Evolutionary conservation across 192 early-diverging fungal species (phyloP).

Genomic region (Ambispora gerdemannii): DNA sequence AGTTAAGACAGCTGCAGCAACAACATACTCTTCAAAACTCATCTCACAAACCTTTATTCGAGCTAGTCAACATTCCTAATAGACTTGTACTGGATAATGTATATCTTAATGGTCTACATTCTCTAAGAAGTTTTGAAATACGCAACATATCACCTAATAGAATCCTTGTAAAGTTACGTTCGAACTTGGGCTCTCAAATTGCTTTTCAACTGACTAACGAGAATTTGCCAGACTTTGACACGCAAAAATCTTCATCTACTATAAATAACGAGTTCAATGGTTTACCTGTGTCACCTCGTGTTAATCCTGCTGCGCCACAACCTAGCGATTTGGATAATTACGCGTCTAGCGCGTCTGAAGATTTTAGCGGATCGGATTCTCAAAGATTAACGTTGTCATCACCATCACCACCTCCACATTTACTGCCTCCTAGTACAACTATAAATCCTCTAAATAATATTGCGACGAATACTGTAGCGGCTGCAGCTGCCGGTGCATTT

Average conservation of each 20-base stretch:
- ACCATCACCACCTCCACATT: not conserved
- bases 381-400: not conserved
- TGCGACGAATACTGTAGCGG: slow-evolving; percentile 66
- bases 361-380: not conserved
- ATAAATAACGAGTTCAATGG: not conserved
- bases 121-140: slow-evolving; percentile 67
- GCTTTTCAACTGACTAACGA: slow-evolving; percentile 86
- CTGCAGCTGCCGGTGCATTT: slow-evolving; percentile 49
- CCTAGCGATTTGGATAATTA: not conserved
- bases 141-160: slow-evolving; percentile 58
- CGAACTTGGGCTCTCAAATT: slow-evolving; percentile 74
- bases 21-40: slow-evolving; percentile 13
- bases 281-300: not conserved
- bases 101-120: slow-evolving; percentile 80
- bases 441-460: slow-evolving; percentile 32
- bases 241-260: slow-evolving; percentile 37
- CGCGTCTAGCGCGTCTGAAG: too few species aligned
- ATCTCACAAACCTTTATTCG: slow-evolving; percentile 42
- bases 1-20: not conserved
- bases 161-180: slow-evolving; percentile 72
- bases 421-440: too few species aligned
- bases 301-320: not conserved
- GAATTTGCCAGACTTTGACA: slow-evolving; percentile 64
- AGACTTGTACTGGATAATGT: slow-evolving; percentile 72
- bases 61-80: slow-evolving; percentile 52